These are phyloP conservation scores for Hyphopichia burtonii DNA, from an alignment of 1,139 yeast genomes.

Conservation along the genomic window DNA sequence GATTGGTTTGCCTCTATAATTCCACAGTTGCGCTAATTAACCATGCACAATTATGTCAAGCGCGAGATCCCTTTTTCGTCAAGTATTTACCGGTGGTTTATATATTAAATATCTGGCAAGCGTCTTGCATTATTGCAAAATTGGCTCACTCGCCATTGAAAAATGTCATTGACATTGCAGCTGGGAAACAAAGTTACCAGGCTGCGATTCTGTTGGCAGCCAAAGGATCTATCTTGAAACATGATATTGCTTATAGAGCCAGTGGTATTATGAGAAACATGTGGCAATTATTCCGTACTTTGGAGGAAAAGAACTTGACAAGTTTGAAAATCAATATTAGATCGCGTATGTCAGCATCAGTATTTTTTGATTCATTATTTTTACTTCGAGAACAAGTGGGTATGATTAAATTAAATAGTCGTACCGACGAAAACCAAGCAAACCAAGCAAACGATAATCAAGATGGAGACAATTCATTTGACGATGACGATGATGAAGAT, in stretches of 20 bases:
- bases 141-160: slow-evolving; percentile 73
- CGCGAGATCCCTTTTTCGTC: slow-evolving; percentile 60
- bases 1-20: slow-evolving; percentile 74
- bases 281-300: slow-evolving; percentile 79
- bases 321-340: slow-evolving; percentile 56
- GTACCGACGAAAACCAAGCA: slow-evolving; percentile 26
- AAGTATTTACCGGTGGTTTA: slow-evolving; percentile 82
- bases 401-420: slow-evolving; percentile 59
- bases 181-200: slow-evolving; percentile 72
- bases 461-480: slow-evolving; percentile 17
- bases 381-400: slow-evolving; percentile 84
- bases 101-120: slow-evolving; percentile 84
- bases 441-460: slow-evolving; percentile 18
- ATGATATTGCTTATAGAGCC: slow-evolving; percentile 89
- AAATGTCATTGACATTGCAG: slow-evolving; percentile 61
- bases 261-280: slow-evolving; percentile 92
- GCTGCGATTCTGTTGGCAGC: slow-evolving; percentile 69
- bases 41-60: slow-evolving; percentile 64
- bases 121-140: slow-evolving; percentile 80
- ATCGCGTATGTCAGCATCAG: slow-evolving; percentile 87
- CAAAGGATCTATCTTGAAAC: slow-evolving; percentile 81
- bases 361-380: slow-evolving; percentile 87
- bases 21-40: slow-evolving; percentile 70
- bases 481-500: slow-evolving; percentile 19
- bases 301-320: slow-evolving; percentile 44